Evolutionary conservation across 164 flowering plant species (phyloP).

Genomic region (Cinnamomum micranthum): DNA sequence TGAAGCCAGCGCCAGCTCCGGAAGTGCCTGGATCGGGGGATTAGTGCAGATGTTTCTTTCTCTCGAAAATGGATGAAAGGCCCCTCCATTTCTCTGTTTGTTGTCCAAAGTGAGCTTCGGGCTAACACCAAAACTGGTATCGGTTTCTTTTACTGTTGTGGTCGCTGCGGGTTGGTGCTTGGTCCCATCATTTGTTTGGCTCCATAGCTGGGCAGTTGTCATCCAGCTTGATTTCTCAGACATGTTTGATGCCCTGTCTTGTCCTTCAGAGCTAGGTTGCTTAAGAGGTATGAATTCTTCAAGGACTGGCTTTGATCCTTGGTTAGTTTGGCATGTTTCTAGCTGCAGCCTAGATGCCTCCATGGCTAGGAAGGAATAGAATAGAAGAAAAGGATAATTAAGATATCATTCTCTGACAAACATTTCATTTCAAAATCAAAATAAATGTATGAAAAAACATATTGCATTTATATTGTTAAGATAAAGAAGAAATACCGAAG

Average conservation of each 20-base stretch:
- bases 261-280: slow-evolving; percentile 31
- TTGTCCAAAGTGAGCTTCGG: slow-evolving; percentile 51
- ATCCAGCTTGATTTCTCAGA: slow-evolving; percentile 88
- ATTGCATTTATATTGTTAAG: not conserved
- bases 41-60: slow-evolving; percentile 38
- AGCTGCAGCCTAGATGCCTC: slow-evolving; percentile 84
- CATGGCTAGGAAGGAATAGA: slow-evolving; percentile 46
- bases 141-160: slow-evolving; percentile 30
- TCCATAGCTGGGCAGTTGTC: slow-evolving; percentile 88
- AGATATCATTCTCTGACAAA: too few species aligned
- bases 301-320: slow-evolving; percentile 54
- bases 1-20: slow-evolving; percentile 71
- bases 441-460: not conserved
- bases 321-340: slow-evolving; percentile 40
- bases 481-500: not conserved
- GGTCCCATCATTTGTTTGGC: slow-evolving; percentile 46
- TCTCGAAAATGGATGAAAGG: slow-evolving; percentile 82
- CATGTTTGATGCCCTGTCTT: slow-evolving; percentile 31
- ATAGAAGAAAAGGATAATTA: too few species aligned
- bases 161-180: slow-evolving; percentile 28
- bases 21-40: slow-evolving; percentile 27
- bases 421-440: not conserved
- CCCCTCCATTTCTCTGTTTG: slow-evolving; percentile 74
- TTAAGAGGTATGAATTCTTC: slow-evolving; percentile 96
- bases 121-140: slow-evolving; percentile 35